Evolutionary conservation across 2,329 filamentous ascomycete genomes (phyloP).

Genomic region (Didymella keratinophila): DNA sequence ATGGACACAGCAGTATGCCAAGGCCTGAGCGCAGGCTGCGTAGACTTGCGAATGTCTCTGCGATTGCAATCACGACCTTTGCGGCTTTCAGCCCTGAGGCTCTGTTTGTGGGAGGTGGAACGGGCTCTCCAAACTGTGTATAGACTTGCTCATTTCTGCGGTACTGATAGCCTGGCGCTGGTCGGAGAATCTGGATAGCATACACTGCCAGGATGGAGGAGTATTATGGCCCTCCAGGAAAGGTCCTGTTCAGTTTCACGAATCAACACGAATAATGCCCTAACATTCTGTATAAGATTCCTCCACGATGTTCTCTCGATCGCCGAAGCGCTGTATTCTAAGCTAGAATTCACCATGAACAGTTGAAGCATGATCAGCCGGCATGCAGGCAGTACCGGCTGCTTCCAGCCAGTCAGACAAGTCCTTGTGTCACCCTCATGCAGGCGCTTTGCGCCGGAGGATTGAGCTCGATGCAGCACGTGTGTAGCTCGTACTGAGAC

Average conservation of each 20-base stretch:
- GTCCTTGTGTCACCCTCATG: constrained; percentile 35
- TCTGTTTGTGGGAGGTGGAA: background rate
- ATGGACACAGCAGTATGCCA: constrained; percentile 86
- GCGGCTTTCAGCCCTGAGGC: background rate
- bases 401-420: constrained; percentile 34
- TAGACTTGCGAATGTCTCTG: background rate
- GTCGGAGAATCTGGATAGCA: constrained; percentile 30
- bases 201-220: constrained; percentile 24
- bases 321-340: background rate
- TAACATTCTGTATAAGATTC: background rate
- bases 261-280: constrained; percentile 31
- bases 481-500: constrained; percentile 18
- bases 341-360: background rate
- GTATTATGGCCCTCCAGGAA: constrained; percentile 9
- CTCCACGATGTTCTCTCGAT: background rate
- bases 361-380: background rate
- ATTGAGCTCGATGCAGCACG: constrained; percentile 14
- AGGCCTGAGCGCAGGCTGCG: constrained; percentile 30
- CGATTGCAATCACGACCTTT: background rate
- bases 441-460: constrained; percentile 7
- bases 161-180: constrained; percentile 31
- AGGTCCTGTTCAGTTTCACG: constrained; percentile 22
- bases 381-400: background rate
- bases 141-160: constrained; percentile 25
- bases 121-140: constrained; percentile 12